Conservation (phyloP, 306 rosid species). For the Trichosanthes truncata region DNA sequence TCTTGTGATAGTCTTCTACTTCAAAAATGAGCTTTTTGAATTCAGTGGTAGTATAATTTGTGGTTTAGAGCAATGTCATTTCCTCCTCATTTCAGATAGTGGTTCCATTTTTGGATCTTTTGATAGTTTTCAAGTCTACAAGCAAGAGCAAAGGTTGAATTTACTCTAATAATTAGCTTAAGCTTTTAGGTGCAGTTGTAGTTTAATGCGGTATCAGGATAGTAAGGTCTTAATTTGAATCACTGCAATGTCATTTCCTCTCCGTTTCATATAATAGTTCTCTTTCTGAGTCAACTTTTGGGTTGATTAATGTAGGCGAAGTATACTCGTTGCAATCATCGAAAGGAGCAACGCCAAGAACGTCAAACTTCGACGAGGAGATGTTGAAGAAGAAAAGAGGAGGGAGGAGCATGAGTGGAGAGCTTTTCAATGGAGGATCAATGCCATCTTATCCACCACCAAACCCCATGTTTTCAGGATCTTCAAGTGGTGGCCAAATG, state of each 20-base stretch:
- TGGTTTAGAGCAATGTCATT: too few relatives aligned
- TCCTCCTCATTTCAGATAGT: too few relatives aligned
- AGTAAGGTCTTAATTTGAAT: not conserved
- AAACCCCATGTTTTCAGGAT: conserved; percentile 59
- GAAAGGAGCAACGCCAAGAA: conserved; percentile 62
- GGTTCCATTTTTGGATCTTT: not conserved
- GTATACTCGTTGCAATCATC: conserved; percentile 61
- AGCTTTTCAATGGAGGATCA: conserved; percentile 42
- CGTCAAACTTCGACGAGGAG: conserved; percentile 74
- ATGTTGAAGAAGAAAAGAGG: conserved; percentile 53
- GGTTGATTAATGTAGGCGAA: conserved; percentile 18
- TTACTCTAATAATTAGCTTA: not conserved
- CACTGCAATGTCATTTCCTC: not conserved
- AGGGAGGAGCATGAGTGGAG: conserved; percentile 69
- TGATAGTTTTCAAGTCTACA: too few relatives aligned
- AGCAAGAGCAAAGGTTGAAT: not conserved
- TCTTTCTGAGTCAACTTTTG: not conserved
- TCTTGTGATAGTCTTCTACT: too few relatives aligned
- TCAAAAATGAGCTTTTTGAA: too few relatives aligned
- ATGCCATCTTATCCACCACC: conserved; percentile 55
- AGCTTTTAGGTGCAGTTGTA: too few relatives aligned
- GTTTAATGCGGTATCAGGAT: not conserved
- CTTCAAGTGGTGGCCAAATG: conserved; percentile 36
- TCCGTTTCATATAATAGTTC: not conserved
- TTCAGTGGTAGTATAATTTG: too few relatives aligned